phyloP scores from a whole-genome alignment of 257 asterid genomes.

The Galeopsis tetrahit region DNA sequence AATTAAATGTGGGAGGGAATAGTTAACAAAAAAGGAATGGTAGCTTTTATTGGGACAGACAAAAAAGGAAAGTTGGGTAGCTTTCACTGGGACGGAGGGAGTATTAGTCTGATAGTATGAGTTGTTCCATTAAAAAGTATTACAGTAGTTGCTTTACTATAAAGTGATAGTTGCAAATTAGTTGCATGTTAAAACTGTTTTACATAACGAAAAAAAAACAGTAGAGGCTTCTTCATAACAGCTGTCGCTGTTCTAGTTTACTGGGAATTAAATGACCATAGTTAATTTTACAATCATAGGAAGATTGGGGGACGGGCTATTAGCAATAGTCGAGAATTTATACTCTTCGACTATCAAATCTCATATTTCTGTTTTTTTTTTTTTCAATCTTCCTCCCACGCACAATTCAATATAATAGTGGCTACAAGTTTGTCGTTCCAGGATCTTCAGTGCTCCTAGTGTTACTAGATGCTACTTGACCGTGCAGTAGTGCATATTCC shows the following conservation, averaged over 20 bases:
- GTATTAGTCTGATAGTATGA: too few relatives aligned
- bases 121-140: too few relatives aligned
- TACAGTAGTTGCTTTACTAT: too few relatives aligned
- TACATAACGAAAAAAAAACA: background rate
- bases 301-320: background rate
- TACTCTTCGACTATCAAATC: slow-evolving; percentile 7
- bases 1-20: too few relatives aligned
- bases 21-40: too few relatives aligned
- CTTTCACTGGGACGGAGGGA: too few relatives aligned
- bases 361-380: background rate
- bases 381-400: slow-evolving; percentile 17
- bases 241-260: background rate
- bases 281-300: slow-evolving; percentile 8
- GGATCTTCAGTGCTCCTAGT: slow-evolving; percentile 44
- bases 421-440: slow-evolving; percentile 37
- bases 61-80: too few relatives aligned
- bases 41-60: too few relatives aligned
- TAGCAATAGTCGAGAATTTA: slow-evolving; percentile 5
- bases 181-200: too few relatives aligned
- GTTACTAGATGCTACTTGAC: slow-evolving; percentile 48
- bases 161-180: too few relatives aligned
- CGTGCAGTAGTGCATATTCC: slow-evolving; percentile 49
- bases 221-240: background rate
- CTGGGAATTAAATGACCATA: background rate
- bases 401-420: slow-evolving; percentile 22